Base-by-base conservation (phyloP, 108 stramenopile genomes). In the Mayamaea pseudoterrestris region DNA sequence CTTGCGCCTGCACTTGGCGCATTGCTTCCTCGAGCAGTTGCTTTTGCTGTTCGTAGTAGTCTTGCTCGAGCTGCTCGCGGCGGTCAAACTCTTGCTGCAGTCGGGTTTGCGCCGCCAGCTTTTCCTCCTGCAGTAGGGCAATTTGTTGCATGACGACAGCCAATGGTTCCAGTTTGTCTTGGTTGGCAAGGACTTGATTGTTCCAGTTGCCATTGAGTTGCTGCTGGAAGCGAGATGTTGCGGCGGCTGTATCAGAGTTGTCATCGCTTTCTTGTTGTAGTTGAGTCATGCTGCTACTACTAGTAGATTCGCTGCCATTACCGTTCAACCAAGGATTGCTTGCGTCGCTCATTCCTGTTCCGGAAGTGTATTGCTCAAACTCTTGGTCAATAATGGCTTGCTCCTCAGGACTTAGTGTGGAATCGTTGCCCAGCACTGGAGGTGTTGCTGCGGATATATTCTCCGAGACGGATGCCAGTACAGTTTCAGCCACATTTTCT, bases 81-180 rank as follows among this genome's bases (percentile, higher is more conserved):
- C 67, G 31, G 44, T 58, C 55, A 47, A 76, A 86, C 53, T 92
- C 90, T 53, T 92, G 80, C 63, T 87, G 75, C 50, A 92, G 58
- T 12, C 80, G 60, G 28, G 30, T 30, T 53, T 80, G 69, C 0
- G 66, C 78, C 3, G 80, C 85, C 14, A 57, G 50, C 54, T 78
- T 84, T 63, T 92, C 90, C 42, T 87, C 74, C 43, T 92, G 85
- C 45, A 92, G 61, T 34, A 83, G 41, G 2, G 85, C 85, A 30
- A 92, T 53, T 24, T 68, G 68, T 52, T 84, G 58, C 84, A 83
- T 83, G 3, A 83, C 63, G 39, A 57, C 59, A 41, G 81, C 63
- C 17, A 90, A 44, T 16, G 90, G 83, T 12, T 55, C 16, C 3
- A 92, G 51, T 47, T 65, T 60, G 17, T 84, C 85, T 42, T 69